Conservation (phyloP, 345 rosid genomes). For the Eucalyptus sp. region DNA sequence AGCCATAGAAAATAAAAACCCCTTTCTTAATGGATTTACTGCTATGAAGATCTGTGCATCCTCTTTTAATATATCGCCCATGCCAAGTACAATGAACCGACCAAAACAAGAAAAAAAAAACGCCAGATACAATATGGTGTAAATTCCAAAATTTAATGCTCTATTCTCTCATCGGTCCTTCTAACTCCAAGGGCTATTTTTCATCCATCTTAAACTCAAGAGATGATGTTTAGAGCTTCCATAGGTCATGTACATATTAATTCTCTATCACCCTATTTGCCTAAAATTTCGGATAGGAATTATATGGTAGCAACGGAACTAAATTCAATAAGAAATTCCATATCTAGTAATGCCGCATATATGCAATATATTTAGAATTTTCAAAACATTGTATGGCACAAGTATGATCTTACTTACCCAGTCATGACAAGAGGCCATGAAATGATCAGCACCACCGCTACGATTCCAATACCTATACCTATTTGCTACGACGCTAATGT, state of each 20-base stretch:
- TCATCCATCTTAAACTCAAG: neutral
- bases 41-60: too few relatives aligned
- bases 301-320: neutral
- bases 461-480: slow-evolving; percentile 48
- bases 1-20: too few relatives aligned
- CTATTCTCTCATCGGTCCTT: neutral
- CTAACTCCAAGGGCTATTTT: neutral
- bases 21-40: too few relatives aligned
- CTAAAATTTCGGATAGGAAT: too few relatives aligned
- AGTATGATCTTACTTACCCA: neutral
- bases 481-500: neutral
- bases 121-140: neutral
- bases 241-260: too few relatives aligned
- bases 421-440: slow-evolving; percentile 13
- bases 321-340: neutral
- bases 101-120: too few relatives aligned
- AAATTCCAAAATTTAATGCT: neutral
- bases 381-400: too few relatives aligned
- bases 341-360: neutral
- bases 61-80: too few relatives aligned
- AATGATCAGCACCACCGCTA: slow-evolving; percentile 49
- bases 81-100: too few relatives aligned
- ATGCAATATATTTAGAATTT: neutral
- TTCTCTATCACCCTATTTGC: too few relatives aligned
- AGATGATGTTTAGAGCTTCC: neutral